A percentile compares a stretch with the other conserved stretches of the same genome.
Conservation (phyloP, 1,139 yeast genomes). For the Protomyces gravidus region DNA sequence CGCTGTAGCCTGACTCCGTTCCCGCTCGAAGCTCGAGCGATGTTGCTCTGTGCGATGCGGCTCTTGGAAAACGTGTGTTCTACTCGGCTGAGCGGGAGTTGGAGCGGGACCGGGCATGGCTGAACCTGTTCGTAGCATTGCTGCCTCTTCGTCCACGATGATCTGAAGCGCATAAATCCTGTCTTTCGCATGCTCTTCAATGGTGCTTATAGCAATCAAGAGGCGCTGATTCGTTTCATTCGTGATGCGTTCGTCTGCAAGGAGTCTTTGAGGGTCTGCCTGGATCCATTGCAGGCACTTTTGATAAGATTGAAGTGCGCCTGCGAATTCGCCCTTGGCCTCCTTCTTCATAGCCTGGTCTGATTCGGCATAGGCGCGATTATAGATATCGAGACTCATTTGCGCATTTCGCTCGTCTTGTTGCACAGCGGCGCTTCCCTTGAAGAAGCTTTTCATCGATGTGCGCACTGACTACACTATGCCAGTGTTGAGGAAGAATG, state of each 20-base stretch:
- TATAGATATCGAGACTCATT: slow-evolving; percentile 26
- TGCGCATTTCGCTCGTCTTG: slow-evolving; percentile 23
- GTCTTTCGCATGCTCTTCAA: slow-evolving; percentile 26
- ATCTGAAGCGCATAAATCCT: slow-evolving; percentile 21
- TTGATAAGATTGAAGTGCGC: slow-evolving; percentile 22
- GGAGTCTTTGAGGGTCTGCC: slow-evolving; percentile 26
- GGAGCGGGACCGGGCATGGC: neutral
- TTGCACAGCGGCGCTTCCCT: slow-evolving; percentile 3
- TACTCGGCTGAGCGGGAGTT: slow-evolving; percentile 1
- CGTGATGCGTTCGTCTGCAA: slow-evolving; percentile 19
- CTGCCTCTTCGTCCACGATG: slow-evolving; percentile 15
- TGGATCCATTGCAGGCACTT: slow-evolving; percentile 24
- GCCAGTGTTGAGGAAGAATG: neutral
- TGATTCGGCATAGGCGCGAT: slow-evolving; percentile 24
- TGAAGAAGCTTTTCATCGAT: slow-evolving; percentile 22
- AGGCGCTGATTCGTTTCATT: slow-evolving; percentile 12
- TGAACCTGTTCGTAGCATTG: neutral
- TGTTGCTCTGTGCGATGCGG: slow-evolving; percentile 1
- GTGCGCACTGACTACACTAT: neutral
- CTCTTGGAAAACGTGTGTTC: slow-evolving; percentile 16
- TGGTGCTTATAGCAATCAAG: slow-evolving; percentile 14
- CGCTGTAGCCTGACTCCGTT: neutral
- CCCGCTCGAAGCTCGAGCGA: slow-evolving; percentile 14
- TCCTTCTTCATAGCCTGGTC: slow-evolving; percentile 27
- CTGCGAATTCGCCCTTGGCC: slow-evolving; percentile 21